Base-by-base conservation (phyloP, 1,284 basidiomycete species). In the Cryptococcus hybrid region DNA sequence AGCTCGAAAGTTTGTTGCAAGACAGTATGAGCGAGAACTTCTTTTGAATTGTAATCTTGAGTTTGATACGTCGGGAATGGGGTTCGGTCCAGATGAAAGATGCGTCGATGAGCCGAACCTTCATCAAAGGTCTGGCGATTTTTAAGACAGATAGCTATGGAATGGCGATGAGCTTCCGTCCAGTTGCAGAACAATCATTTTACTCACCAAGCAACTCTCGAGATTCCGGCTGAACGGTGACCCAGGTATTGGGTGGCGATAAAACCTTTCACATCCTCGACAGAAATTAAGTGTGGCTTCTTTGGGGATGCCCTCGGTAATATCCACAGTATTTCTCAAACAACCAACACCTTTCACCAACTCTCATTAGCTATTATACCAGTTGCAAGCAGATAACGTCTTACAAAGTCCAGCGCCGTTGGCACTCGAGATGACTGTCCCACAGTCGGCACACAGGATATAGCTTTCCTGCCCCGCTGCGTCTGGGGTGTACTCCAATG, bases 81-180 rank as follows among this genome's bases (percentile, higher is more conserved):
- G 95, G 95, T 74, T 99, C 96, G 7, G 95, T 99, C 95, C 96
- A 99, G 72, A 99, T 92, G 76, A 99, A 99, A 64, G 92, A 90
- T 0, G 95, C 95, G 64, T 99, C 95, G 40, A 96, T 96, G 46
- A 99, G 80, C 38, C 95, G 89, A 53, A 99, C 93, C 81, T 93
- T 95, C 70, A 86, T 88, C 38, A 99, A 82, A 18, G 77, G 77
- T 34, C 94, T 90, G 69, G 96, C 95, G 71, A 98, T 86, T 98
- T 76, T 92, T 93, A 59, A 98, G 79, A 74, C 91, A 93, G 54
- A 93, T 86, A 2, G 90, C 88, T 75, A 8, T 30, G 30, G 30
- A 4, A 24, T 47, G 12, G 12, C 18, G 9, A 13, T 47, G 7
- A 47, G 46, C 18, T 13, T n/a, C 9, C 24, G 43, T 7, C 12